Base-by-base conservation (phyloP, 1,284 basidiomycete genomes). In the Trametes sp. region DNA sequence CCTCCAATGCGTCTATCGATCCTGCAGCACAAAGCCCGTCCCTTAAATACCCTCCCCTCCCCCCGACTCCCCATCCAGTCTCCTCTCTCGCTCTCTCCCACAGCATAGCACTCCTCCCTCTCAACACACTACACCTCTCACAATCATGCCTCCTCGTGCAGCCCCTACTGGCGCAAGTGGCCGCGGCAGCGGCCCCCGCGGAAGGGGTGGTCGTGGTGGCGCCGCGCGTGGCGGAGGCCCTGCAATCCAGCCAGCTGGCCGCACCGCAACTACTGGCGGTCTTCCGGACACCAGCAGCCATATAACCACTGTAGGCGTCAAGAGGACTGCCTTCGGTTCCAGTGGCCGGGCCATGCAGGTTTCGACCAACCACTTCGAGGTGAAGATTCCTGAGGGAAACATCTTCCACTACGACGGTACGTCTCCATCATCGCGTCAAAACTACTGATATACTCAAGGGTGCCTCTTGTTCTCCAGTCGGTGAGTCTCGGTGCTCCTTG, bases 331-430 rank as follows among this genome's bases (percentile, higher is more conserved):
- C 33, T 88, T 83, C 69, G 91, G 89, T 24, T 81, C 77, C 1
- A 78, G 80, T 9, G 91, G 91, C 7, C 79, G 75, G 42, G 64
- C 73, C 5, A 73, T 87, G 8, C 74, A 75, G 11, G 84, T 93
- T n/a, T 77, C 70, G 31, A 86, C 89, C 26, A 93, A 93, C 70
- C 87, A 88, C 58, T 93, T 90, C 65, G 70, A 70, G 31, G 83
- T 86, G 2, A 78, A 80, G 0, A 84, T 90, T 11, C 86, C 90
- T 0, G 81, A 87, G 31, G 75, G 71, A 0, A 82, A 84, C 21
- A 91, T 92, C 29, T 81, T 88, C 61, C 90, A 93, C 66, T 93
- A 93, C 69, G 90, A 93, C 72, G 87, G 90, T 89, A 65, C 61
- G 87, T 72, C 23, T 50, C 52, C 44, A 35, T 28, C 14, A 45